Evolutionary conservation across 169 alveolate species (phyloP), one percentile per base, ranked within the genome.

Genomic region (Plasmodium malariae): DNA sequence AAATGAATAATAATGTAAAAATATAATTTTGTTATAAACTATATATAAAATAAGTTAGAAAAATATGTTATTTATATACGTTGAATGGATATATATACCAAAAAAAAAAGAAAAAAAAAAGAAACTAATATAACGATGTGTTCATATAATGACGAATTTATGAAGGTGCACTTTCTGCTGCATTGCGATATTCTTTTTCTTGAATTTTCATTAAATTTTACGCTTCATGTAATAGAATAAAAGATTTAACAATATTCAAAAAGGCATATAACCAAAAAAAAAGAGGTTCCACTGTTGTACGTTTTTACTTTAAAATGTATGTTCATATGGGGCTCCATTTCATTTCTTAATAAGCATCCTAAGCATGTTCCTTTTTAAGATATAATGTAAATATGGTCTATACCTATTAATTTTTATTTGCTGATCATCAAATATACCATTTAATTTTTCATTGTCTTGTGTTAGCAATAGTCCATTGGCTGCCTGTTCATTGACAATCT

Each of bases 401-500:
- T 86, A 86, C 70, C 92, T 69, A 70, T 86, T 86, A 69, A 86
- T 70, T 26, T 86, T 86, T 3, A 86, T 49, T 86, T 86, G 86
- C 17, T 86, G 92, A 36, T 86, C 92, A 57, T 86, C 87, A 34
- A 86, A 86, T 40, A 86, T 86, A 4, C 71, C 86, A 69, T 86
- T 86, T 48, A 86, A 37, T 86, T 86, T 86, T 71, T 86, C 92
- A 60, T 86, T 86, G 40, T 86, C 92, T 48, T 86, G 92, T 26
- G 92, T 36, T 69, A 86, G 37, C 37, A 86, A 59, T 32, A 86
- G 30, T 86, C 92, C 92, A 28, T 86, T 86, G 0, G 92, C 74
- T 19, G 87, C 92, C 30, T 86, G 92, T 32, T 86, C 92, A 65
- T 86, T 86, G 30, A 86, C 87, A 26, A 86, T 86, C 92, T 86